These are phyloP conservation scores for Mycena sanguinolenta DNA, from an alignment of 768 basidiomycete species.

Conservation along the genomic window DNA sequence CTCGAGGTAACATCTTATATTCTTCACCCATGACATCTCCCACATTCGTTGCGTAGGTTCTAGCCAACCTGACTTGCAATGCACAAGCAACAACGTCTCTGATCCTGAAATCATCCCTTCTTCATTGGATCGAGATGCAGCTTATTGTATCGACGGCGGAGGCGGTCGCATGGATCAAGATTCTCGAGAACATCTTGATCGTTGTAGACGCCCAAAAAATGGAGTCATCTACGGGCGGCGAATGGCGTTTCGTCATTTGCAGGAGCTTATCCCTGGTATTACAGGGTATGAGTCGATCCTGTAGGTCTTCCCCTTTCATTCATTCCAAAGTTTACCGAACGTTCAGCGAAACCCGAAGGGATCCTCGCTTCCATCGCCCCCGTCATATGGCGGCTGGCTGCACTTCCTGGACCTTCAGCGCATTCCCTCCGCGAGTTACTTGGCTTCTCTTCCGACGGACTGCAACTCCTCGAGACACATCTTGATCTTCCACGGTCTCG, in stretches of 20 bases:
- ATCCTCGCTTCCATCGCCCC: constrained; percentile 42
- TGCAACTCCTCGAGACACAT: constrained; percentile 43
- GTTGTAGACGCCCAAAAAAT: constrained; percentile 65
- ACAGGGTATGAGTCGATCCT: constrained; percentile 38
- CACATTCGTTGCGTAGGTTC: constrained; percentile 59
- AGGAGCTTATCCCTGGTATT: constrained; percentile 65
- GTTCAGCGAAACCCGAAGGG: constrained; percentile 25
- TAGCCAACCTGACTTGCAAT: constrained; percentile 82
- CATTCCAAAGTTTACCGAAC: constrained; percentile 1
- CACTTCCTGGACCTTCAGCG: constrained; percentile 45
- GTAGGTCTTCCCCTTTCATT: constrained; percentile 41
- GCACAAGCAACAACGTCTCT: constrained; percentile 77
- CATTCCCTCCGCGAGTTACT: constrained; percentile 49
- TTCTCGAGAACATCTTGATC: constrained; percentile 73
- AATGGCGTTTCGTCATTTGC: constrained; percentile 71
- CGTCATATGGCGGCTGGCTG: constrained; percentile 53
- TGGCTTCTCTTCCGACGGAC: constrained; percentile 41
- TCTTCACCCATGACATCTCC: background rate
- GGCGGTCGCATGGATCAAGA: constrained; percentile 71
- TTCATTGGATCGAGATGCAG: constrained; percentile 90
- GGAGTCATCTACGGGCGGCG: constrained; percentile 65
- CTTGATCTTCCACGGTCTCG: constrained; percentile 22
- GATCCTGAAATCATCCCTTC: constrained; percentile 76
- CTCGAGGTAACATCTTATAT: constrained; percentile 67
- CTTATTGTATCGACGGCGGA: constrained; percentile 57